Evolutionary conservation across 805 yeast species (phyloP).

Genomic region (Saccharomycopsis guyanensis): DNA sequence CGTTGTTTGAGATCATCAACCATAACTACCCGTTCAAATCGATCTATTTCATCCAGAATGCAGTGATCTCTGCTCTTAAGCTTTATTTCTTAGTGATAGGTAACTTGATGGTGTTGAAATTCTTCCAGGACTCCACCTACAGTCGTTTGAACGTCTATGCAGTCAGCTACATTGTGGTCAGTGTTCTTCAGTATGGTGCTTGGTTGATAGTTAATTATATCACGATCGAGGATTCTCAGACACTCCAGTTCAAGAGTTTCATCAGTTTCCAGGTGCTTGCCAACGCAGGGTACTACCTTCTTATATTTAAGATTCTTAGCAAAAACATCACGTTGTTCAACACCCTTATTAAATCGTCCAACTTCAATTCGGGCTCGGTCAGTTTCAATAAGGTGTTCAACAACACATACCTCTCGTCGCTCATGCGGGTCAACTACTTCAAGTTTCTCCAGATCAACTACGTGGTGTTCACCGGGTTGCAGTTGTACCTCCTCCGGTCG

Average conservation of each 20-base stretch:
- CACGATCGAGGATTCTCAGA: constrained; percentile 17
- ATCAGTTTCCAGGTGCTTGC: constrained; percentile 7
- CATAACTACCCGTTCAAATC: constrained; percentile 15
- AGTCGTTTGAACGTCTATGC: constrained; percentile 3
- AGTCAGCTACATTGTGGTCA: background rate
- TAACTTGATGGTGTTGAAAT: constrained; percentile 1
- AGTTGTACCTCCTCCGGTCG: constrained; percentile 11
- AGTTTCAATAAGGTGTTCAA: constrained; percentile 11
- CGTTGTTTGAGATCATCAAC: constrained; percentile 19
- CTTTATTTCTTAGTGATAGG: background rate
- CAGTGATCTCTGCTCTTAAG: constrained; percentile 11
- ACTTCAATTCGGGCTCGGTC: constrained; percentile 11
- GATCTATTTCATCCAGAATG: constrained; percentile 5
- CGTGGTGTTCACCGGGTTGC: constrained; percentile 5
- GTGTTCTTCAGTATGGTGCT: constrained; percentile 1
- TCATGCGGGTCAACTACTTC: constrained; percentile 4
- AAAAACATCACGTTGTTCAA: constrained; percentile 14
- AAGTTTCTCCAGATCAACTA: constrained; percentile 7
- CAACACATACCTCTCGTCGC: background rate
- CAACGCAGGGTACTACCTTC: constrained; percentile 5
- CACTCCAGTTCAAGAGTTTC: constrained; percentile 12
- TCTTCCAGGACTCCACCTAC: constrained; percentile 5
- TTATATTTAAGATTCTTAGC: constrained; percentile 11
- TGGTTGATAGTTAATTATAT: constrained; percentile 13
- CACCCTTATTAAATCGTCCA: constrained; percentile 12